These are phyloP conservation scores for Fusarium torreyae DNA, from an alignment of 2,329 filamentous ascomycete species.

Conservation along the genomic window DNA sequence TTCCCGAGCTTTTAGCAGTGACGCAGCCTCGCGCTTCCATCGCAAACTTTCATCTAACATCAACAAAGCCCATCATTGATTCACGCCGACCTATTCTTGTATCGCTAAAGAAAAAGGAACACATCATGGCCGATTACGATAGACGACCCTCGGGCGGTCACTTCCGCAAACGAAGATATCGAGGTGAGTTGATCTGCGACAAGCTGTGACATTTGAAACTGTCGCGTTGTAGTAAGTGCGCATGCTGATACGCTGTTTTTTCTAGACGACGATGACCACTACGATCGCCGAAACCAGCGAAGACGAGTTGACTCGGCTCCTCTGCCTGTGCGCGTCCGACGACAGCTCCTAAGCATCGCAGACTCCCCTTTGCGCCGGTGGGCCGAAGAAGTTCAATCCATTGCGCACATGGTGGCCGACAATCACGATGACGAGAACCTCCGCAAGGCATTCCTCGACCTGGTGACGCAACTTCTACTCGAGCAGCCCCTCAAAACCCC, in stretches of 20 bases:
- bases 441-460: slow-evolving; percentile 78
- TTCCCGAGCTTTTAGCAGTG: slow-evolving; percentile 45
- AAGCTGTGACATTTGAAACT: slow-evolving; percentile 11
- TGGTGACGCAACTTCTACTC: slow-evolving; percentile 81
- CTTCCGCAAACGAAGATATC: slow-evolving; percentile 82
- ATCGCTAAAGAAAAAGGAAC: slow-evolving; percentile 28
- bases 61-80: slow-evolving; percentile 27
- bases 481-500: slow-evolving; percentile 99
- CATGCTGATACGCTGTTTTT: slow-evolving; percentile 37
- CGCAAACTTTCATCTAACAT: slow-evolving; percentile 29
- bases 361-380: slow-evolving; percentile 85
- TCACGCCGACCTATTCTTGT: not conserved
- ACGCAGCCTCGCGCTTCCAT: slow-evolving; percentile 40
- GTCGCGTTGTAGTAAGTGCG: slow-evolving; percentile 26
- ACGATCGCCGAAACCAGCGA: slow-evolving; percentile 80
- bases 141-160: slow-evolving; percentile 67
- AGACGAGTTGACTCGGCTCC: slow-evolving; percentile 81
- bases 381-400: slow-evolving; percentile 81
- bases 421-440: slow-evolving; percentile 90
- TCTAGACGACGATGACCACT: slow-evolving; percentile 80
- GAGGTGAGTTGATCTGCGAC: slow-evolving; percentile 69
- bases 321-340: slow-evolving; percentile 78
- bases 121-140: slow-evolving; percentile 70
- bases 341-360: slow-evolving; percentile 83
- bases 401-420: slow-evolving; percentile 83